Percentiles rank a stretch among this genome's conserved stretches.
These are phyloP conservation scores for Leucosporidium creatinivorum DNA, from an alignment of 768 basidiomycete species.

Conservation along the genomic window DNA sequence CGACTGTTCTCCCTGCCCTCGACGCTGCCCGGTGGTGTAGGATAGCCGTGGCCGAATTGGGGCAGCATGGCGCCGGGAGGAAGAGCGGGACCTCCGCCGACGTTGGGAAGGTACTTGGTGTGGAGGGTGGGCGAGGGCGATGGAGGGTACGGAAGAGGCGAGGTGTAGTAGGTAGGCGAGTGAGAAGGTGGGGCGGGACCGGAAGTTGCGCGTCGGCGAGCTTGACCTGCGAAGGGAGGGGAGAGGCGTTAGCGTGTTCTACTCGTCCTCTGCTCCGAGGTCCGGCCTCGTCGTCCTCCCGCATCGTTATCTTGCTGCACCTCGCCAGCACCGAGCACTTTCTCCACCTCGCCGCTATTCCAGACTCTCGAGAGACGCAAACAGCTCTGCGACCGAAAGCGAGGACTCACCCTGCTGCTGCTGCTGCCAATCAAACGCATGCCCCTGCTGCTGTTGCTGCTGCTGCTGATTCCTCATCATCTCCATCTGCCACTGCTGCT, in stretches of 20 bases:
- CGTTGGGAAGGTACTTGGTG: neutral
- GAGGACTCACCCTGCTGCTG: slow-evolving; percentile 18
- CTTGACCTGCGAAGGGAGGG: neutral
- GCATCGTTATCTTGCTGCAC: too few relatives aligned
- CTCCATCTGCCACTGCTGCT: slow-evolving; percentile 12
- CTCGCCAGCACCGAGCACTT: too few relatives aligned
- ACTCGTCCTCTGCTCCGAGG: too few relatives aligned
- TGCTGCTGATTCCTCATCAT: slow-evolving; percentile 3
- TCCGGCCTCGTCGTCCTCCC: too few relatives aligned
- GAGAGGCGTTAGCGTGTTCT: too few relatives aligned
- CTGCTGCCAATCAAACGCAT: slow-evolving; percentile 9
- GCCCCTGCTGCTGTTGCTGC: neutral
- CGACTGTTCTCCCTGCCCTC: slow-evolving; percentile 11
- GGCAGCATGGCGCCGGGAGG: slow-evolving; percentile 29
- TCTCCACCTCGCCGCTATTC: too few relatives aligned
- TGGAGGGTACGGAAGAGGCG: slow-evolving; percentile 5
- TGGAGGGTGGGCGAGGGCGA: neutral
- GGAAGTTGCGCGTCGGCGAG: slow-evolving; percentile 18
- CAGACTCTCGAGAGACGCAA: too few relatives aligned
- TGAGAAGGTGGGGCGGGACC: slow-evolving; percentile 7
- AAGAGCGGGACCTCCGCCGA: neutral
- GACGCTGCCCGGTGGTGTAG: slow-evolving; percentile 22
- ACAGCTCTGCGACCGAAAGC: too few relatives aligned
- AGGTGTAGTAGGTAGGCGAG: slow-evolving; percentile 10
- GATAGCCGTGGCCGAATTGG: slow-evolving; percentile 24